phyloP scores from a whole-genome alignment of 2,329 filamentous ascomycete species.

The Fusarium acutatum region DNA sequence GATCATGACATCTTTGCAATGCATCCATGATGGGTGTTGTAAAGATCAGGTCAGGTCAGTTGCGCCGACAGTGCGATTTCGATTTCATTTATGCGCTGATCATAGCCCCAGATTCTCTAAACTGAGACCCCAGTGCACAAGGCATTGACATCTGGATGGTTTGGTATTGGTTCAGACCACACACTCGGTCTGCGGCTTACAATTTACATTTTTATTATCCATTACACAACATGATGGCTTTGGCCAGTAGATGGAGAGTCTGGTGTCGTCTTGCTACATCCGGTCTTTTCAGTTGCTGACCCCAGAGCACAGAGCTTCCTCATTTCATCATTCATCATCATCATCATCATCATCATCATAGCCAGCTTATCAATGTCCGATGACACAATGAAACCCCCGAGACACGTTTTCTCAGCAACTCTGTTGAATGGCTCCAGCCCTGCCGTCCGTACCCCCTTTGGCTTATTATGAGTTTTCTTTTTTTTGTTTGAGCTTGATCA shows the following conservation, averaged over 20 bases:
- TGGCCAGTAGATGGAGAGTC: conserved; percentile 23
- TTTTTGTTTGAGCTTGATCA: neutral
- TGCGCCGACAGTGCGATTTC: conserved; percentile 24
- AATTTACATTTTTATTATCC: neutral
- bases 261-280: conserved; percentile 30
- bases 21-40: conserved; percentile 20
- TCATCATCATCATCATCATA: conserved; percentile 34
- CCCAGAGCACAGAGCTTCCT: conserved; percentile 15
- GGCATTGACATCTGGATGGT: conserved; percentile 8
- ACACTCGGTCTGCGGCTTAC: conserved; percentile 19
- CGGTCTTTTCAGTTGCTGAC: conserved; percentile 25
- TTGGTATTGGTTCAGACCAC: conserved; percentile 25
- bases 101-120: neutral
- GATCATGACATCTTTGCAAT: conserved; percentile 33
- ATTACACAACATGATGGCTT: conserved; percentile 20
- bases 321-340: conserved; percentile 31
- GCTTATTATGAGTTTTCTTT: neutral
- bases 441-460: neutral
- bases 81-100: neutral
- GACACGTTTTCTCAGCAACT: conserved; percentile 31
- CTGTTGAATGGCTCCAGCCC: conserved; percentile 26
- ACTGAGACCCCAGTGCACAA: neutral
- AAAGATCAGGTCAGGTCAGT: conserved; percentile 10
- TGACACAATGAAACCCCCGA: conserved; percentile 27
- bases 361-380: conserved; percentile 36